Conservation (phyloP, 2,329 filamentous ascomycete species). For the Mycogone perniciosa region DNA sequence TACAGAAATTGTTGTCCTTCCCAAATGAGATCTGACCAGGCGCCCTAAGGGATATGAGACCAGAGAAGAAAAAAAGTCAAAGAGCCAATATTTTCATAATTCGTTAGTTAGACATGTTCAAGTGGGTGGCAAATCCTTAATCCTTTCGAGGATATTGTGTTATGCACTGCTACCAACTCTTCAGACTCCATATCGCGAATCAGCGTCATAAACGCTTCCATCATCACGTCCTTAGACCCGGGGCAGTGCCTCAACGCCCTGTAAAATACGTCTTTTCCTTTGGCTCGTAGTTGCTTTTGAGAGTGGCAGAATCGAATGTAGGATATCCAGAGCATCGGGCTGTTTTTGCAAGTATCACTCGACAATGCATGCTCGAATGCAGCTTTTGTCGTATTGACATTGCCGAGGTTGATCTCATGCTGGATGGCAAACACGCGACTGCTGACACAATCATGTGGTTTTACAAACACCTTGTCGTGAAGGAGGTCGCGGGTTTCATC, state of each 20-base stretch:
- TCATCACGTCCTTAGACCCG: slow-evolving; percentile 42
- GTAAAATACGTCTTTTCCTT: slow-evolving; percentile 44
- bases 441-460: slow-evolving; percentile 34
- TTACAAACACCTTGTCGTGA: slow-evolving; percentile 41
- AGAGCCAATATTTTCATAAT: no score
- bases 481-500: slow-evolving; percentile 69
- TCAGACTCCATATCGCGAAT: slow-evolving; percentile 37
- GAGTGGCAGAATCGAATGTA: slow-evolving; percentile 44
- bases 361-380: slow-evolving; percentile 48
- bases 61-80: no score
- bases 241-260: slow-evolving; percentile 42
- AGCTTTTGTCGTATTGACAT: slow-evolving; percentile 41
- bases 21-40: no score
- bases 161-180: slow-evolving; percentile 44
- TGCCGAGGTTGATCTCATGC: slow-evolving; percentile 44
- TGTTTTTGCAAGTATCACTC: slow-evolving; percentile 33
- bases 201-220: slow-evolving; percentile 46
- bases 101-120: no score
- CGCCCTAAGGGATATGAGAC: no score
- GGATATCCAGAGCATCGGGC: slow-evolving; percentile 40
- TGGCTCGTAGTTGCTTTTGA: slow-evolving; percentile 32
- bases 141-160: slow-evolving; percentile 43
- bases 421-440: slow-evolving; percentile 44
- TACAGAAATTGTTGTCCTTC: no score
- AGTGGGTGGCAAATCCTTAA: slow-evolving; percentile 43